Evolutionary conservation across 2,329 filamentous ascomycete genomes (phyloP).

Genomic region (Macrophomina pseudophaseolina): DNA sequence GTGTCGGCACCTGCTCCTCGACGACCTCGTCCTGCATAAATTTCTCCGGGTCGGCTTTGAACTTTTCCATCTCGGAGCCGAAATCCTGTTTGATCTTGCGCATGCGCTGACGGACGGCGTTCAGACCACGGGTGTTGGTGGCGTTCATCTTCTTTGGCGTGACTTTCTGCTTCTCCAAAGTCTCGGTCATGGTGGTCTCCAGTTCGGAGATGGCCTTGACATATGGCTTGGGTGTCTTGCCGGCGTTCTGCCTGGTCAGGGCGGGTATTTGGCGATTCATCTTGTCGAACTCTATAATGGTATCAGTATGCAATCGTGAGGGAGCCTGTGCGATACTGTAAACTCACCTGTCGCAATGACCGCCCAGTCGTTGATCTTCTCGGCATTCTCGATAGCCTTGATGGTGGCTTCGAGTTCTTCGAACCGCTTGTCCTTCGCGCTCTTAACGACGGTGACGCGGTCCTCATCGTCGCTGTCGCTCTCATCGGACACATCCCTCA

Average conservation of each 20-base stretch:
- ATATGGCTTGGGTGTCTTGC: slow-evolving; percentile 86
- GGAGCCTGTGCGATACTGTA: neutral
- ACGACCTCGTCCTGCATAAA: slow-evolving; percentile 88
- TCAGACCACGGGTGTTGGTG: slow-evolving; percentile 89
- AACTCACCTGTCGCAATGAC: slow-evolving; percentile 83
- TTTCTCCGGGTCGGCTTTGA: slow-evolving; percentile 80
- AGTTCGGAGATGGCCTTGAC: slow-evolving; percentile 92
- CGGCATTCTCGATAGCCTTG: slow-evolving; percentile 90
- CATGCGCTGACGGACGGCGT: slow-evolving; percentile 97
- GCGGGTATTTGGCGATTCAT: slow-evolving; percentile 79
- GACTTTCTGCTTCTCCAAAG: slow-evolving; percentile 93
- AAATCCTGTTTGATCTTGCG: slow-evolving; percentile 99
- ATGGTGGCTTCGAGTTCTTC: slow-evolving; percentile 93
- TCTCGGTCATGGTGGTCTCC: slow-evolving; percentile 93
- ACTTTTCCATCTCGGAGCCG: slow-evolving; percentile 83
- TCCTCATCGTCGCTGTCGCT: slow-evolving; percentile 87
- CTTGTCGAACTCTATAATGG: slow-evolving; percentile 81
- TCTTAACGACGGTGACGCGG: slow-evolving; percentile 85
- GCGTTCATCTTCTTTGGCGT: slow-evolving; percentile 99
- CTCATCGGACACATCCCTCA: slow-evolving; percentile 77
- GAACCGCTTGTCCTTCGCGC: slow-evolving; percentile 95
- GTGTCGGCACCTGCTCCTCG: slow-evolving; percentile 62
- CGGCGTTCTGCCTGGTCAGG: slow-evolving; percentile 62
- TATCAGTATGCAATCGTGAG: slow-evolving; percentile 31
- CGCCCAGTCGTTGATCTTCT: slow-evolving; percentile 98